Percentiles rank a stretch among this genome's conserved stretches.
phyloP scores from a whole-genome alignment of 306 rosid species.

The Comarum palustre region DNA sequence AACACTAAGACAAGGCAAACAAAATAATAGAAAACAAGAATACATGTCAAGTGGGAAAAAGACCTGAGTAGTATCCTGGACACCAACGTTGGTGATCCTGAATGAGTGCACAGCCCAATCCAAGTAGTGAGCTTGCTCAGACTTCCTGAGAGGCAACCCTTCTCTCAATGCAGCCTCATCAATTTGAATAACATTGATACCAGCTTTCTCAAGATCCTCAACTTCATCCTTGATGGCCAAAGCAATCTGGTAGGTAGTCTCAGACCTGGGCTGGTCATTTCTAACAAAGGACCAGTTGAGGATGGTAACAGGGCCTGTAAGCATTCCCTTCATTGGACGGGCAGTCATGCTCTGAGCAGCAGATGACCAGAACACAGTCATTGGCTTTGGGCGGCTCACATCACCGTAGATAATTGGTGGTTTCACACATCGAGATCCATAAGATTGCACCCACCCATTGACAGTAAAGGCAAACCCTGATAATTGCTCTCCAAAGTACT shows the following conservation, averaged over 20 bases:
- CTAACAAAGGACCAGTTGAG: constrained; percentile 95
- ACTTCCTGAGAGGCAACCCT: constrained; percentile 83
- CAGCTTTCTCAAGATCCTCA: constrained; percentile 84
- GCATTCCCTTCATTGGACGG: constrained; percentile 97
- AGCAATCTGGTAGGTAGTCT: constrained; percentile 84
- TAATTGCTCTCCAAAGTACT: constrained; percentile 80
- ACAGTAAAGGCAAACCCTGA: constrained; percentile 84
- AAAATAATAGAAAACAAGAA: background rate
- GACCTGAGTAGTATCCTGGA: constrained; percentile 82
- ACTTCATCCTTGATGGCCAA: constrained; percentile 92
- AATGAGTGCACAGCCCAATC: constrained; percentile 95
- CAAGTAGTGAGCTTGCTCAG: constrained; percentile 79
- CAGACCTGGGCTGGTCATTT: constrained; percentile 83
- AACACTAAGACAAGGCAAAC: background rate
- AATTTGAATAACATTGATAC: constrained; percentile 74
- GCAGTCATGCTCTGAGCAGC: constrained; percentile 47
- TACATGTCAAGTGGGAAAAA: background rate
- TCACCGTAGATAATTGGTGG: constrained; percentile 96
- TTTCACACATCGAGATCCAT: constrained; percentile 94
- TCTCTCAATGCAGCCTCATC: constrained; percentile 96
- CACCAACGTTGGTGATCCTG: constrained; percentile 81
- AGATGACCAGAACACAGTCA: constrained; percentile 63
- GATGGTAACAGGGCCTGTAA: constrained; percentile 94
- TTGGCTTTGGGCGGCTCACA: constrained; percentile 91
- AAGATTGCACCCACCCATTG: constrained; percentile 96